Base-by-base conservation (phyloP, 2,329 filamentous ascomycete genomes). In the Pyrenophora teres region DNA sequence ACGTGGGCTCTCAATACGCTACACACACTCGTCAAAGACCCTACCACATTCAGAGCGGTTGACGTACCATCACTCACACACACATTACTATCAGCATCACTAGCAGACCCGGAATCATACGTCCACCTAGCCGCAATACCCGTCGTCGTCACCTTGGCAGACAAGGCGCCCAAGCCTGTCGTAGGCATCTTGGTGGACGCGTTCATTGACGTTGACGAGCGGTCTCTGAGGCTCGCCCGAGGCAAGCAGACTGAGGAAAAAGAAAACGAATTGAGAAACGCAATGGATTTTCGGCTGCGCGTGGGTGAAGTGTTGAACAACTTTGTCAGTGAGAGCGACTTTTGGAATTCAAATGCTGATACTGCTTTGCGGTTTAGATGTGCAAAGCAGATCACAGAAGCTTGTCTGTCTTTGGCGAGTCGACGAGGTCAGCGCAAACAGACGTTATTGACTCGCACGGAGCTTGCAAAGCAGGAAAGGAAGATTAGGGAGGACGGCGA, bases 121-220 rank as follows among this genome's bases (percentile, higher is more conserved):
- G 85, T 90, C 54, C 87, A 88, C 62, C 76, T 87, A 2, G 81
- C 84, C n/a, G 82, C 85, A 13, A 83, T 91, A 54, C 84, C 84
- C 55, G 79, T 87, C 1, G 83, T 89, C 52, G 81, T 82, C 0
- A 81, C 84, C 19, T 72, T 92, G 9, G 82, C 86, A 0, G 74
- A 79, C 55, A 80, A 77, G 49, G 87, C 89, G 43, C 85, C 87
- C 0, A 82, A 80, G 36, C 81, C 86, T 0, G 85, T 86, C 0
- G 75, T 82, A 3, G 79, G 77, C 18, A 86, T 89, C 60, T 74
- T 91, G 0, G 73, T 87, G 0, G 86, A 89, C 19, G 81, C 84
- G 36, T 91, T 90, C 58, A 72, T 88, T 15, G 88, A 92, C 63
- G 67, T 81, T 0, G 86, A 90, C 27, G 69, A 72, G 33, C 63